Evolutionary conservation across 106 monocot genomes (phyloP), one percentile per base, ranked within the genome.

Genomic region (Dendrobium nobile): DNA sequence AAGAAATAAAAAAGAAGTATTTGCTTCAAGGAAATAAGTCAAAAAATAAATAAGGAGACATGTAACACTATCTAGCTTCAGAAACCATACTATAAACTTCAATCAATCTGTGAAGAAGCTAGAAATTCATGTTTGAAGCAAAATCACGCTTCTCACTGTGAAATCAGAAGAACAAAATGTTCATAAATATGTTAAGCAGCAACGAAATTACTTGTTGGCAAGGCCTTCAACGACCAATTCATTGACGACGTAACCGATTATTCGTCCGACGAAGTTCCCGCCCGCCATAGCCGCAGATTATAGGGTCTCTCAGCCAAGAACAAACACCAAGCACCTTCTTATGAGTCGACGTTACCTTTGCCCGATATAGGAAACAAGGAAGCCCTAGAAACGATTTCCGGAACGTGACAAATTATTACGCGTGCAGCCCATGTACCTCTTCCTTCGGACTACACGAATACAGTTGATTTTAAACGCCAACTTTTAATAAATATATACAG

Each of bases 201-300:
- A 40, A 76, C 11, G 24, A 27, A 54, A 20, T 72, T 73, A 79
- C 78, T 74, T 83, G 59, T 83, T 79, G 13, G 83, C 83, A 54
- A 83, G 83, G 4, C 83, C 83, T 74, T 83, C 83, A 3, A 83
- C 83, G 16, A 83, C 58, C 33, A 79, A 78, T 59, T 83, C 56
- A 48, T 83, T 79, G 28, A 83, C 83, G 73, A 79, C 73, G 54
- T 83, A 83, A 56, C 83, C 37, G 20, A 79, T 42, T 26, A 79
- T 73, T 56, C 83, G 67, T 1, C 73, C 79, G 8, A 79, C 0
- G 31, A 83, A 78, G n/a, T 79, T 79, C 4, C 83, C 83, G 5
- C 83, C 83, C n/a, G 77, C 83, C 81, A 81, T 81, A 28, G 3
- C 72, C 15, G 13, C 47, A 11, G 48, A 76, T 48, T 24, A 41